Percentiles rank a stretch among this genome's conserved stretches.
Conservation (phyloP, 257 asterid genomes). For the Scutellaria galericulata region DNA sequence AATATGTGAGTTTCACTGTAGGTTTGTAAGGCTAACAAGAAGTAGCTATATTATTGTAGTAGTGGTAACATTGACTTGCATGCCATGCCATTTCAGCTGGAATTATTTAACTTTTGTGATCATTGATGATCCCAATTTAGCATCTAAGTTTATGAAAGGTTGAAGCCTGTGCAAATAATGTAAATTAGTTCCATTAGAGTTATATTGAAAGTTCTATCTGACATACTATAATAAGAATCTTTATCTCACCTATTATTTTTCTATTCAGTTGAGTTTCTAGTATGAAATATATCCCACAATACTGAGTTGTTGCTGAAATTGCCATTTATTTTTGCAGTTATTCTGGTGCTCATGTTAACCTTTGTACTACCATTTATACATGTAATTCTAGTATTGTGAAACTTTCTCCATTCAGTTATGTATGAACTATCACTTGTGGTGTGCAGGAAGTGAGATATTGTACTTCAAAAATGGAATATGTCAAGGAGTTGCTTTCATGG, state of each 20-base stretch:
- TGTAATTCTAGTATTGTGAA: background rate
- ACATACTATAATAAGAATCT: background rate
- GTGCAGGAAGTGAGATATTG: slow-evolving; percentile 92
- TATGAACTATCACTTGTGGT: slow-evolving; percentile 38
- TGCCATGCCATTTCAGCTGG: background rate
- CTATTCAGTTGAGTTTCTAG: background rate
- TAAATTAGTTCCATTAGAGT: background rate
- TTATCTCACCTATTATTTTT: slow-evolving; percentile 3
- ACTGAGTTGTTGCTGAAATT: slow-evolving; percentile 10
- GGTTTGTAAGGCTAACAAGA: background rate
- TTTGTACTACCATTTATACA: background rate
- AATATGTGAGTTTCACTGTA: background rate
- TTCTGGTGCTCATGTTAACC: slow-evolving; percentile 14
- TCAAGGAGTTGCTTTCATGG: slow-evolving; percentile 87
- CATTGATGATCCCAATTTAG: background rate
- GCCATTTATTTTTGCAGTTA: slow-evolving; percentile 7
- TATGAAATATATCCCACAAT: slow-evolving; percentile 7
- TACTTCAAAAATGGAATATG: slow-evolving; percentile 89
- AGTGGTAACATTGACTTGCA: background rate
- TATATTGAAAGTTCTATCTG: background rate
- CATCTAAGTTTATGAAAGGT: background rate
- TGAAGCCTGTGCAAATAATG: background rate
- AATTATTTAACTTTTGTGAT: slow-evolving; percentile 1
- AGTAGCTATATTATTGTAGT: slow-evolving; percentile 5
- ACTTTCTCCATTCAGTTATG: slow-evolving; percentile 16